Evolutionary conservation across 495 filamentous ascomycete genomes (phyloP), one percentile per base, ranked within the genome.

Genomic region (Penicillium paxilli): DNA sequence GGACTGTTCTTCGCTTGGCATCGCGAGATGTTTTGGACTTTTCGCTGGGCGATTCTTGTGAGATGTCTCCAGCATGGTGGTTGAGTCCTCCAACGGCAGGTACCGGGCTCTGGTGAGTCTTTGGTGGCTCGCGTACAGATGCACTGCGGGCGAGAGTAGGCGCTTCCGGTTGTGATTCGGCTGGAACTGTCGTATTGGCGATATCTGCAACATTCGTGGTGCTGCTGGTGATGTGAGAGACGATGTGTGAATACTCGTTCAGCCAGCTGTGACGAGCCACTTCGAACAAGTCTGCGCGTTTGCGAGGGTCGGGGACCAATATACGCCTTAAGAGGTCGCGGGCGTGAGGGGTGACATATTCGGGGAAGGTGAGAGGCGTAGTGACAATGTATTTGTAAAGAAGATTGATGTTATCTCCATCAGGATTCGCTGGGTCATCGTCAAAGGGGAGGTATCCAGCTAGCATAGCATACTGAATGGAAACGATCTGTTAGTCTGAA

Each of bases 351-450:
- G 94, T 96, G 38, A 99, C 94, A 70, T 98, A 98, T 86, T 98
- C 94, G 33, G 94, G 94, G 69, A 98, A 98, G 4, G 94, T 98
- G 35, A 99, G 83, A 44, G 93, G 91, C 5, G 94, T 98, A 35
- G 92, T 96, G 51, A 96, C 92, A 59, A 99, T 99, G 74, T 99
- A 99, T 74, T 96, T 98, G 79, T 99, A 99, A 47, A 99, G 80
- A 5, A 98, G 79, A 69, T 98, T 99, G 77, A 99, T 99, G 65
- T 99, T 99, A 60, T 99, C 94, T 40, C 94, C 94, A 73, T 99
- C 94, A 4, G 94, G 94, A 64, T 99, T 99, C 33, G 92, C 95
- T 55, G 94, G 94, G 63, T 99, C 94, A 63, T 99, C 94, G 64
- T 99, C 94, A 66, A 99, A 99, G 4, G 94, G 94, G n/a, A 99